Conservation (phyloP, 176 grass and related monocot species). For the Rhynchospora breviuscula region DNA sequence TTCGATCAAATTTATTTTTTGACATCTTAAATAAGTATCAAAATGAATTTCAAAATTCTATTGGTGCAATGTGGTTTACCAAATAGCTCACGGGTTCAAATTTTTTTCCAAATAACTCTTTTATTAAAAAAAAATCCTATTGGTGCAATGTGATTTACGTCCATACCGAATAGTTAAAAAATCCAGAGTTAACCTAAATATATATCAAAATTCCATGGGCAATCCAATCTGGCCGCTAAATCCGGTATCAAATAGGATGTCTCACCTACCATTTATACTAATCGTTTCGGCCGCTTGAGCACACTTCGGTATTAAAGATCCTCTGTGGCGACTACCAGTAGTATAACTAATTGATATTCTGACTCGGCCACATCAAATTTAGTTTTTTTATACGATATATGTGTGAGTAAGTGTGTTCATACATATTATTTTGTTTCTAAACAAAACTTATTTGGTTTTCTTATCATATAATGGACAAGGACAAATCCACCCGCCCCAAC, state of each 20-base stretch:
- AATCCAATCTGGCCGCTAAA: slow-evolving; percentile 16
- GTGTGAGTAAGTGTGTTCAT: background rate
- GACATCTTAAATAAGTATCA: no score
- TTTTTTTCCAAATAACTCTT: no score
- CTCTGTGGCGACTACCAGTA: background rate
- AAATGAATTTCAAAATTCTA: no score
- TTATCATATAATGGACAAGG: background rate
- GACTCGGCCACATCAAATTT: background rate
- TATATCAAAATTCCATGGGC: background rate
- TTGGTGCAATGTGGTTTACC: no score
- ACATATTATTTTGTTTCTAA: background rate
- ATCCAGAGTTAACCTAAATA: background rate
- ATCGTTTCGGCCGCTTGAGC: slow-evolving; percentile 9
- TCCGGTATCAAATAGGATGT: slow-evolving; percentile 20
- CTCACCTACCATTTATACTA: slow-evolving; percentile 11
- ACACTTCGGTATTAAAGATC: background rate
- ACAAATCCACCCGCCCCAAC: background rate
- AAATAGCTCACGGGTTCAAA: no score
- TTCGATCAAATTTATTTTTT: no score
- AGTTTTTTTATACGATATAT: background rate
- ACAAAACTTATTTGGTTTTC: background rate
- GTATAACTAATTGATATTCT: background rate
- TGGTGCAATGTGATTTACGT: background rate
- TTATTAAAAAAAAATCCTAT: no score
- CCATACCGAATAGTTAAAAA: background rate